Base-by-base conservation (phyloP, 2,329 filamentous ascomycete species). In the Balansia obtecta region DNA sequence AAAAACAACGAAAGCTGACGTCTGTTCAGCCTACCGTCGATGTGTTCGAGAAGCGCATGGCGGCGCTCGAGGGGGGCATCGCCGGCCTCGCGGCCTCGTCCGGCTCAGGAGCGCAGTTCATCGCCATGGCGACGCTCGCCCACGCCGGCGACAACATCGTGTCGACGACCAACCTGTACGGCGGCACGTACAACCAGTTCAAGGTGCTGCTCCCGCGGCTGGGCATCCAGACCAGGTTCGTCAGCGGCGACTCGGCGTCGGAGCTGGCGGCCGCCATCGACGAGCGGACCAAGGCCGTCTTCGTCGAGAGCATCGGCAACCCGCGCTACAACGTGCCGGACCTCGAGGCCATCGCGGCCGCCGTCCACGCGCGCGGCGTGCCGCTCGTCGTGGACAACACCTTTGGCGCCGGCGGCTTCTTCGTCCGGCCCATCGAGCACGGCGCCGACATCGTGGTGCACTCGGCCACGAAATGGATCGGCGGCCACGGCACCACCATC, bases 381-480 rank as follows among this genome's bases (percentile, higher is more conserved):
- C 83, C 83, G 10, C 66, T 86, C 3, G 71, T 86, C 54, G 82
- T 91, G 46, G 90, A 96, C 71, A 96, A 96, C 74, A 96, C 90
- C 9, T 96, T 96, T 60, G 91, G 90, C 45, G 90, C 90, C 12
- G 90, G 90, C 52, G 90, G 91, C 47, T 96, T 87, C 75, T 94
- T 88, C 66, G 74, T 84, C 58, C 82, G 85, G 7, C 90, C 90
- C 40, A 91, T 96, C 60, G 83, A 90, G 22, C 86, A 95, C 67
- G 90, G 90, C 50, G 90, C 87, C 55, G 90, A 96, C 64, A 95
- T 96, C 53, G 85, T 96, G 48, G 87, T 95, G 22, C 89, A 96
- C 75, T 93, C 86, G 39, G 89, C 89, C 11, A 95, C 90, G 52
- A 96, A 96, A 70, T 96, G 90, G 90, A 96, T 97, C 55, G 90